phyloP scores from a whole-genome alignment of 1,284 basidiomycete species.

The Amylostereum chailletii region DNA sequence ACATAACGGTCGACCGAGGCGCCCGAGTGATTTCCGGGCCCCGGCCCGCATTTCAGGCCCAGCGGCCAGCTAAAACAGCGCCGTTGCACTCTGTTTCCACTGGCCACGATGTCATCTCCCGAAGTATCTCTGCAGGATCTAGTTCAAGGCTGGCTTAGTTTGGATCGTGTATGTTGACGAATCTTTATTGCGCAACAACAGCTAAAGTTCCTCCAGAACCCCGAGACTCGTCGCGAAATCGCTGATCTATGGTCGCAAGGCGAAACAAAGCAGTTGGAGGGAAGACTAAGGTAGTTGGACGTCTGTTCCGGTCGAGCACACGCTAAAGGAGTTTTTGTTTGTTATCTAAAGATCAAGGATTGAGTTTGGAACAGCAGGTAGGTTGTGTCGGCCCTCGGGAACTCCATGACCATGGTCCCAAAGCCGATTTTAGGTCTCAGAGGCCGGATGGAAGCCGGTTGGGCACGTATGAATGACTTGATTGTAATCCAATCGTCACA shows the following conservation, averaged over 20 bases:
- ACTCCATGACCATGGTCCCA: neutral
- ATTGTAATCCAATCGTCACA: slow-evolving; percentile 79
- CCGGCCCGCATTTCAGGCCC: no score
- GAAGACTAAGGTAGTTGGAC: slow-evolving; percentile 18
- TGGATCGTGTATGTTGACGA: slow-evolving; percentile 36
- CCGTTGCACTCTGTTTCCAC: no score
- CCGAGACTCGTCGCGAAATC: slow-evolving; percentile 20
- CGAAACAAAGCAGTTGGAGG: slow-evolving; percentile 17
- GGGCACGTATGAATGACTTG: slow-evolving; percentile 80
- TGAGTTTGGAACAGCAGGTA: slow-evolving; percentile 82
- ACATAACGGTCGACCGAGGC: no score
- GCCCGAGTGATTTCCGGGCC: no score
- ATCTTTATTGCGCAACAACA: neutral
- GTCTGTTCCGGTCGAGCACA: neutral
- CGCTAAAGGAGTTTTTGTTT: neutral
- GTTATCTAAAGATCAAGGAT: slow-evolving; percentile 47
- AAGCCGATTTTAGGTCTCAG: slow-evolving; percentile 48
- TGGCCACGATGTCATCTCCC: no score
- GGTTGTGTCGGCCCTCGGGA: slow-evolving; percentile 7
- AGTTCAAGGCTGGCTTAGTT: slow-evolving; percentile 46
- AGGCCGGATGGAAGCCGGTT: slow-evolving; percentile 80
- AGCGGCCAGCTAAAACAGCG: no score
- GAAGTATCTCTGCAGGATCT: slow-evolving; percentile 27
- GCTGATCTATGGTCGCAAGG: slow-evolving; percentile 14
- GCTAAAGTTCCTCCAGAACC: slow-evolving; percentile 14